Conservation (phyloP, 805 yeast species). For the Pichia cephalocereana region DNA sequence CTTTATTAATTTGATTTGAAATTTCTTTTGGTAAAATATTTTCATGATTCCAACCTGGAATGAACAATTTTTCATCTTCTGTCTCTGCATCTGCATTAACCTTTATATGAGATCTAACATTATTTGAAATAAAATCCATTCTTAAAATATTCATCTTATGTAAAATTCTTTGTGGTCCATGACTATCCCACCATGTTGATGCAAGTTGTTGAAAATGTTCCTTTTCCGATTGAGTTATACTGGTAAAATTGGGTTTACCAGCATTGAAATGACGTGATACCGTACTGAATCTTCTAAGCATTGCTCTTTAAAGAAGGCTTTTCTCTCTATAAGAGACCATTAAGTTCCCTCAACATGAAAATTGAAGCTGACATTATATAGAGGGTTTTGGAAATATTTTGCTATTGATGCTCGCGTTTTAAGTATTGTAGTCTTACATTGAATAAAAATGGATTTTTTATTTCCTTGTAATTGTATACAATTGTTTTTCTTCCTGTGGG, state of each 20-base stretch:
- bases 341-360: no score
- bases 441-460: no score
- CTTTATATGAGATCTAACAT: constrained; percentile 36
- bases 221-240: constrained; percentile 55
- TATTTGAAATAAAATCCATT: constrained; percentile 74
- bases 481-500: no score
- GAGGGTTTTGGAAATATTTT: no score
- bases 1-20: constrained; percentile 35
- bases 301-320: neutral
- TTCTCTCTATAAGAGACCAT: no score
- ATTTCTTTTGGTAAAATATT: constrained; percentile 57
- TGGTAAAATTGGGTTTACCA: constrained; percentile 14
- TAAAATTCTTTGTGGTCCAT: constrained; percentile 86
- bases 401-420: no score
- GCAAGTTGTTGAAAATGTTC: constrained; percentile 82
- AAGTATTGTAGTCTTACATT: no score
- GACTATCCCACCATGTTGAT: constrained; percentile 95
- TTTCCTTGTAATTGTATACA: no score
- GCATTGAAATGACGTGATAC: neutral
- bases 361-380: no score
- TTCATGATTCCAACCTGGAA: constrained; percentile 64
- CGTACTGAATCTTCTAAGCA: neutral
- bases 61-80: constrained; percentile 42
- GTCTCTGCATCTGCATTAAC: constrained; percentile 32
- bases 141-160: constrained; percentile 91